Evolutionary conservation across 148 eudicot species (phyloP), one percentile per base, ranked within the genome.

Genomic region (Diospyros lotus): DNA sequence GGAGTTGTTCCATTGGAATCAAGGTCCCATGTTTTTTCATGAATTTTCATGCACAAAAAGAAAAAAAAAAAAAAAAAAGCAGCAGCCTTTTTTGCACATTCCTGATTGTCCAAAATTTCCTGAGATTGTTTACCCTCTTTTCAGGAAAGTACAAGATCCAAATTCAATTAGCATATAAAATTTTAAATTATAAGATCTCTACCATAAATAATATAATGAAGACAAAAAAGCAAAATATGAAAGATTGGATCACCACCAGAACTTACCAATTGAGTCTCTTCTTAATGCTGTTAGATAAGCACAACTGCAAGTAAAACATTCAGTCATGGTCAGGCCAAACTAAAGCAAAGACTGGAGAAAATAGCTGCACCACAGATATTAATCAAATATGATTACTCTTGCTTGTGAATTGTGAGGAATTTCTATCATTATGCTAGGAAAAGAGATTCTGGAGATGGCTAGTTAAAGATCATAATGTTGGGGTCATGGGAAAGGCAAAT

Each of bases 181-280:
- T 12, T 52, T 5, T 4, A 43, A 40, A 53, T 12, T 7, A 54
- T 13, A 54, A 14, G 38, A 54, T 1, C 59, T 46, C 46, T 51
- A 40, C 2, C 9, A n/a, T 59, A 9, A 6, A 48, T 60, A 14
- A 61, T 9, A 73, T 61, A 10, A 61, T 8, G 43, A 51, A 71
- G 50, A 39, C 68, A 43, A 46, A 14, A 18, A 58, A 53, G 42
- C 15, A 38, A 56, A 1, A 28, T 28, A 43, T 18, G 28, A 28
- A 51, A 12, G 18, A 76, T 45, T 42, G 44, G 6, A 59, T 14
- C 60, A 68, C 15, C 58, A 58, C 66, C 2, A 68, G 48, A 42
- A 59, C 80, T 85, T 89, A 95, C 99, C 99, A 43, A 95, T 95
- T 64, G 99, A 92, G 77, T 95, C 99, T 83, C 99, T 88, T 40